Percentiles rank a stretch among this genome's conserved stretches.
Conservation (phyloP, 106 monocot genomes). For the Acanthochlamys bracteata region DNA sequence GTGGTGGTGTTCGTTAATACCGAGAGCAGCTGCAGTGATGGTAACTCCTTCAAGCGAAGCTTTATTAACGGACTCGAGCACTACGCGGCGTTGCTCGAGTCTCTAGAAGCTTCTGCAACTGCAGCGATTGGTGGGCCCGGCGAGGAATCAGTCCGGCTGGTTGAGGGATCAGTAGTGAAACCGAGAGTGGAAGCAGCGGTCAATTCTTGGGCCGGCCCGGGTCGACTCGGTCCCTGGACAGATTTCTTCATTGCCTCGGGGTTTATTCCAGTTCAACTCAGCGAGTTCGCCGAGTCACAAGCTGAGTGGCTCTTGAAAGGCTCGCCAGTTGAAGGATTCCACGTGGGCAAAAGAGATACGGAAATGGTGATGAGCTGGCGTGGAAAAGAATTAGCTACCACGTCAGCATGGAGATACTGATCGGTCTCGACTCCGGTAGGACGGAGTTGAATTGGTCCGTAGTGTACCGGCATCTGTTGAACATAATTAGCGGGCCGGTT, state of each 20-base stretch:
- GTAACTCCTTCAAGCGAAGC: constrained; percentile 25
- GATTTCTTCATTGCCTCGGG: constrained; percentile 35
- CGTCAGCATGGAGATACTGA: constrained; percentile 62
- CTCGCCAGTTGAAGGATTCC: constrained; percentile 45
- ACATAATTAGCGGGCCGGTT: too few species aligned
- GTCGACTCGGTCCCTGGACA: constrained; percentile 17
- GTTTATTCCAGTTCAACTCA: constrained; percentile 26
- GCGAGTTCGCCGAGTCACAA: constrained; percentile 61
- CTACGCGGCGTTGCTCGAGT: constrained; percentile 36
- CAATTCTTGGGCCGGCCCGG: constrained; percentile 5
- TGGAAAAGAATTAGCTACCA: constrained; percentile 47
- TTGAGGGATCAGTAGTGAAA: constrained; percentile 32
- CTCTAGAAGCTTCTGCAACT: constrained; percentile 29
- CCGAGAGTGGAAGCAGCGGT: constrained; percentile 31
- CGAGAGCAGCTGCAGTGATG: constrained; percentile 14
- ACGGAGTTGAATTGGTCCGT: neutral
- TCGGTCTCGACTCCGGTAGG: neutral
- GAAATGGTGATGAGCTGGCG: constrained; percentile 57
- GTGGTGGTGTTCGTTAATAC: constrained; percentile 42
- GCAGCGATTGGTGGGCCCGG: constrained; percentile 13
- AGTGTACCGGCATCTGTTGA: too few species aligned
- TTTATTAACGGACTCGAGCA: constrained; percentile 35
- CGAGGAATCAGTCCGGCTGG: constrained; percentile 23
- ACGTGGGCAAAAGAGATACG: constrained; percentile 44
- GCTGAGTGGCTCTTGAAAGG: constrained; percentile 55